Conservation (phyloP, 164 flowering plant species). For the Cinnamomum chago region DNA sequence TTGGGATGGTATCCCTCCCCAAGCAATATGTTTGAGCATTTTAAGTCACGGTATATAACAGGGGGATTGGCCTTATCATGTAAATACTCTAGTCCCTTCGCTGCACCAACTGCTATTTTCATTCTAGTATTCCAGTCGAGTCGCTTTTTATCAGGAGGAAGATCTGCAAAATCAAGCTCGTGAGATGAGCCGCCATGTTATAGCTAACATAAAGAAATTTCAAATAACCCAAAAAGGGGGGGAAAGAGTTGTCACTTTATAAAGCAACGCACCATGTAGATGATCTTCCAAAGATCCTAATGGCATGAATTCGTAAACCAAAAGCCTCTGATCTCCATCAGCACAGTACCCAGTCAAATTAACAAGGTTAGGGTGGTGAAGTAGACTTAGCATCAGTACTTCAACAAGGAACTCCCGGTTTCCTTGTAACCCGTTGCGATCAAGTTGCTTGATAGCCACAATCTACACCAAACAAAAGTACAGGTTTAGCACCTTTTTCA, state of each 20-base stretch:
- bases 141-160: conserved; percentile 38
- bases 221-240: neutral
- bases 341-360: conserved; percentile 78
- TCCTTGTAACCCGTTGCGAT: conserved; percentile 72
- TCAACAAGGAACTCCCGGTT: conserved; percentile 74
- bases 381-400: conserved; percentile 59
- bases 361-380: conserved; percentile 76
- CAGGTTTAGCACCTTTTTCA: neutral
- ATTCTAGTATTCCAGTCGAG: conserved; percentile 85
- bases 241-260: neutral
- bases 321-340: conserved; percentile 72
- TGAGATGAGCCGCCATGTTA: neutral
- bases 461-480: conserved; percentile 33
- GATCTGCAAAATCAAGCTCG: conserved; percentile 31
- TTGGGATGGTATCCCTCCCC: conserved; percentile 75
- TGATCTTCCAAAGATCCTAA: conserved; percentile 77
- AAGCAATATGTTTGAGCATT: conserved; percentile 86
- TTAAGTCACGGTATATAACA: conserved; percentile 80
- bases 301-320: conserved; percentile 90
- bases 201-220: neutral
- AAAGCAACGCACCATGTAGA: conserved; percentile 54
- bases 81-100: conserved; percentile 74
- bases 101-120: conserved; percentile 85
- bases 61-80: conserved; percentile 73
- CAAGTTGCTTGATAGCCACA: conserved; percentile 88